phyloP scores from a whole-genome alignment of 345 rosid genomes.

The Eucalyptus caleyi region DNA sequence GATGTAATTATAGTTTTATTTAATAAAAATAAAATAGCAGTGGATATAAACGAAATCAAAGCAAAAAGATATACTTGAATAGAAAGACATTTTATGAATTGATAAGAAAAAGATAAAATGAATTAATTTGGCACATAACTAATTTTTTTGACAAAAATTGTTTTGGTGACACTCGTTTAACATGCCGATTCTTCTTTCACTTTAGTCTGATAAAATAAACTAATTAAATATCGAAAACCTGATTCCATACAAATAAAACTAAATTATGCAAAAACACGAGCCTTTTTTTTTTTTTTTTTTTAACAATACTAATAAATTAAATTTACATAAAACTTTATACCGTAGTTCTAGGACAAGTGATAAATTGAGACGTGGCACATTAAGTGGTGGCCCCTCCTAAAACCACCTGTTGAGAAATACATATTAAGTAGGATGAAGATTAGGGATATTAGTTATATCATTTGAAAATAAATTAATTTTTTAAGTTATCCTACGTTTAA shows the following conservation, averaged over 20 bases:
- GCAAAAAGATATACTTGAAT: neutral
- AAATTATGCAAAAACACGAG: neutral
- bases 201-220: neutral
- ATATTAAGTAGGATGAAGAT: neutral
- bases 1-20: neutral
- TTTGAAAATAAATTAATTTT: neutral
- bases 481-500: neutral
- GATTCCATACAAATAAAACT: neutral
- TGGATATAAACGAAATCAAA: neutral
- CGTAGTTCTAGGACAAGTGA: neutral
- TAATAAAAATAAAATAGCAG: neutral
- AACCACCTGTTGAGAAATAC: neutral
- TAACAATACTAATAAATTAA: too few species aligned
- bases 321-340: too few species aligned
- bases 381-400: neutral
- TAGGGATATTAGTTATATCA: neutral
- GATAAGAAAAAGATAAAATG: neutral
- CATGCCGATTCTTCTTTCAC: neutral
- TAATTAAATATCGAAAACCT: neutral
- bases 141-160: neutral
- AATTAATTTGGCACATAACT: neutral
- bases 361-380: neutral
- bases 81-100: neutral
- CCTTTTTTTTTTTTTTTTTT: neutral
- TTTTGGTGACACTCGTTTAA: neutral